These are phyloP conservation scores for Apiospora malaysiana DNA, from an alignment of 2,329 filamentous ascomycete species.

Conservation along the genomic window DNA sequence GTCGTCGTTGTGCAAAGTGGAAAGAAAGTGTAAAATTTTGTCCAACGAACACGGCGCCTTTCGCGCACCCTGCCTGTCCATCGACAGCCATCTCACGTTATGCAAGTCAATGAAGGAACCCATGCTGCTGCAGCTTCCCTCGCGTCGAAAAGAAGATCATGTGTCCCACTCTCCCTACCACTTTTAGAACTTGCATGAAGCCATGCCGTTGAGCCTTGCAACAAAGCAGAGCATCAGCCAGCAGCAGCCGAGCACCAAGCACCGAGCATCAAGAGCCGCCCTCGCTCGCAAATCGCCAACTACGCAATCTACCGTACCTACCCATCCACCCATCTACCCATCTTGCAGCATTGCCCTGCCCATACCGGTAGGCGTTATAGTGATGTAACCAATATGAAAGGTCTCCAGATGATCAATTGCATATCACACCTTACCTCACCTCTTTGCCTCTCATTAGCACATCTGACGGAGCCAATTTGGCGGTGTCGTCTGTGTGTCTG, in stretches of 20 bases:
- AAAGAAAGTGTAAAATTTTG: background rate
- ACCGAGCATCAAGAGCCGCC: background rate
- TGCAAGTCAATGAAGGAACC: conserved; percentile 17
- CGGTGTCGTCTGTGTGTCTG: conserved; percentile 14
- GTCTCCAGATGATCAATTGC: background rate
- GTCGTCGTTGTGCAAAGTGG: background rate
- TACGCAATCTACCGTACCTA: background rate
- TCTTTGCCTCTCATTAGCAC: background rate
- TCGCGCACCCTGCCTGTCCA: conserved; percentile 17
- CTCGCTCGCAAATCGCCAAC: conserved; percentile 9
- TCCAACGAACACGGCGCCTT: background rate
- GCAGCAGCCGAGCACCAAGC: background rate
- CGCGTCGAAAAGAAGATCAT: conserved; percentile 13
- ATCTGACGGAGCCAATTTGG: background rate
- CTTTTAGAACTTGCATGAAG: conserved; percentile 13
- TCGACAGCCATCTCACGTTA: conserved; percentile 18
- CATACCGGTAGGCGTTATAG: background rate
- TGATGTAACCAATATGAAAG: background rate
- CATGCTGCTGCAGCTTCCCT: conserved; percentile 17
- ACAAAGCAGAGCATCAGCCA: background rate
- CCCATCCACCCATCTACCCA: background rate
- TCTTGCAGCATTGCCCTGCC: conserved; percentile 12
- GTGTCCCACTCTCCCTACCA: conserved; percentile 16
- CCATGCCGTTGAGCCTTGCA: conserved; percentile 15
- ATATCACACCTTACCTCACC: background rate